phyloP scores from a whole-genome alignment of 257 asterid species.

The Lantana camara region DNA sequence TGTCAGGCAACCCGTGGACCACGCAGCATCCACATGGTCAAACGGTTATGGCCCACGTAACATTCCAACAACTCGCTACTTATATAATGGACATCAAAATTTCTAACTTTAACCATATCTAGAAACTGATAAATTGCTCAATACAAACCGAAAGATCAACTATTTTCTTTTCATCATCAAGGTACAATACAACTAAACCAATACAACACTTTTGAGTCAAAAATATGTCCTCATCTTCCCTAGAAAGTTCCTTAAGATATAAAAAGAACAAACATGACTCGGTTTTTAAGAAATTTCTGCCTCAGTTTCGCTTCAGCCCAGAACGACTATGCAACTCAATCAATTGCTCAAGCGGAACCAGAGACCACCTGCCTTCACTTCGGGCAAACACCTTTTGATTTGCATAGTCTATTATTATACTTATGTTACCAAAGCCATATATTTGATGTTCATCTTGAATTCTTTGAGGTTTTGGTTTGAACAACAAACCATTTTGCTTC shows the following conservation, averaged over 20 bases:
- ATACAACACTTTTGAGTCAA: neutral
- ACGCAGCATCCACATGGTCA: no score
- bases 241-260: neutral
- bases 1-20: no score
- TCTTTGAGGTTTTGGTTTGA: conserved; percentile 80
- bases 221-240: neutral
- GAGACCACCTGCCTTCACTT: conserved; percentile 66
- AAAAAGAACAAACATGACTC: no score
- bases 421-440: conserved; percentile 78
- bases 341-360: conserved; percentile 75
- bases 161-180: neutral
- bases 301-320: conserved; percentile 47
- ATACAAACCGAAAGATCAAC: neutral
- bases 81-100: no score
- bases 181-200: no score
- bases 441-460: conserved; percentile 85
- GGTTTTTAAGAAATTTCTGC: conserved; percentile 8
- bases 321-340: conserved; percentile 70
- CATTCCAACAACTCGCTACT: no score
- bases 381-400: conserved; percentile 77
- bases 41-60: no score
- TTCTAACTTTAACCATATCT: no score
- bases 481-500: conserved; percentile 50
- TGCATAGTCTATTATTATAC: conserved; percentile 67
- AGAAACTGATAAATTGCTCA: neutral